phyloP scores from a whole-genome alignment of 768 basidiomycete genomes.

The Mycena leptocephala region DNA sequence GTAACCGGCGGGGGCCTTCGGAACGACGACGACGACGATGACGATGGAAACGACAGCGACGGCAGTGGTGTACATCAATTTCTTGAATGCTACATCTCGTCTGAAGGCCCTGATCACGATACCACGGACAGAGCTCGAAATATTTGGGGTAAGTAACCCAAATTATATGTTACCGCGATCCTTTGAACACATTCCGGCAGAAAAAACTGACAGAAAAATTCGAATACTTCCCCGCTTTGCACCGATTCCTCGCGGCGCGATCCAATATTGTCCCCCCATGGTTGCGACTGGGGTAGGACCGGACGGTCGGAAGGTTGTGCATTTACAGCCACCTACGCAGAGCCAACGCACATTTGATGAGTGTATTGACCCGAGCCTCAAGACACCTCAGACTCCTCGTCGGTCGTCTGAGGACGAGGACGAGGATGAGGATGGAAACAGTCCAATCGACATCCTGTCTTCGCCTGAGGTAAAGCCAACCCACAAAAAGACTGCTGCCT shows the following conservation, averaged over 20 bases:
- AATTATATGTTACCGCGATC: too few species aligned
- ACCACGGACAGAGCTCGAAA: neutral
- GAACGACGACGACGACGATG: neutral
- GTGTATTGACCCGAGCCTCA: neutral
- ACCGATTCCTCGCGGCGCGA: neutral
- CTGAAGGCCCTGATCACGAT: neutral
- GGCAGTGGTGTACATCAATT: neutral
- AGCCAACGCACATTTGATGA: neutral
- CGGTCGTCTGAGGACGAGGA: neutral
- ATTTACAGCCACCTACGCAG: neutral
- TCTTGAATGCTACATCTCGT: neutral
- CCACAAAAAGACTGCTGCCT: neutral
- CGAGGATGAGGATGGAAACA: neutral
- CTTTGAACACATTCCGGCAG: too few species aligned
- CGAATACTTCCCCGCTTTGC: neutral
- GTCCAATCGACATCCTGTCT: neutral
- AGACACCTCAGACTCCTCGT: neutral
- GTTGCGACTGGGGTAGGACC: neutral
- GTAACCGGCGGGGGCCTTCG: neutral
- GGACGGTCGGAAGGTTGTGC: neutral
- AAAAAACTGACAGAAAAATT: neutral
- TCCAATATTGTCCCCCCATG: neutral
- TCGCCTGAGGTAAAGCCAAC: neutral
- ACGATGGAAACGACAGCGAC: neutral
- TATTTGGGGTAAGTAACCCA: neutral